These are phyloP conservation scores for Fomitopsis palustris DNA, from an alignment of 1,284 basidiomycete genomes.

Conservation along the genomic window DNA sequence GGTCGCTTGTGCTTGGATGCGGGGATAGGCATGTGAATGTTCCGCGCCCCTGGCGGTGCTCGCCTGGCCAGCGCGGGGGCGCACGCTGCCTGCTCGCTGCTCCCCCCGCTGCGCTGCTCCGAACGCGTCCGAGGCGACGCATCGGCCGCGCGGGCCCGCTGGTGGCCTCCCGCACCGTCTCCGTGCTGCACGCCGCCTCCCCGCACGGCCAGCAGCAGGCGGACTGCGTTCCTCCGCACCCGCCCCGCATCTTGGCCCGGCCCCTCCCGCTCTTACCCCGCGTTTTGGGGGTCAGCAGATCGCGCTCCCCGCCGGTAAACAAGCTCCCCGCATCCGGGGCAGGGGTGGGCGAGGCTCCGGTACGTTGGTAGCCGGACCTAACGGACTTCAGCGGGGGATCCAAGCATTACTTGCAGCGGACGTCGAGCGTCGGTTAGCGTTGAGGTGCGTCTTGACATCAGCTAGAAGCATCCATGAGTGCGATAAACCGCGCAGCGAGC, in stretches of 20 bases:
- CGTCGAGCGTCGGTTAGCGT: not conserved
- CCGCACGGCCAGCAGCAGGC: not conserved
- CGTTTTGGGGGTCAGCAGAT: not conserved
- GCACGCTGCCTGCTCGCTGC: not conserved
- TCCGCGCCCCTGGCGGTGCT: not conserved
- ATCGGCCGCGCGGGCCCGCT: not conserved
- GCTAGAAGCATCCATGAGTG: not conserved
- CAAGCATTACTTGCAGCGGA: not conserved
- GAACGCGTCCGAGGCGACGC: not conserved
- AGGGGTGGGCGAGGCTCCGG: not conserved
- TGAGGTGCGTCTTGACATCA: not conserved
- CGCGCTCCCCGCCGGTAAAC: not conserved
- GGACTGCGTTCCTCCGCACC: slow-evolving; percentile 4
- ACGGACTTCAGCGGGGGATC: not conserved
- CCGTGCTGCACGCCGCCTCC: not conserved
- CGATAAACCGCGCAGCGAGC: too few species aligned
- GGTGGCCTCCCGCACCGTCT: not conserved
- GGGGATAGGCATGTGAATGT: slow-evolving; percentile 2
- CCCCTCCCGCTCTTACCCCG: slow-evolving; percentile 4
- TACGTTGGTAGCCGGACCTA: not conserved
- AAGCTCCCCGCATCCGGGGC: not conserved
- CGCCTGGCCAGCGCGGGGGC: not conserved
- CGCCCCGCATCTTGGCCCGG: slow-evolving; percentile 3
- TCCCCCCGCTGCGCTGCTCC: not conserved
- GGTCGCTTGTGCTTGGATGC: not conserved